phyloP scores from a whole-genome alignment of 371 early-diverging fungal species.

The Rozella allomycis region DNA sequence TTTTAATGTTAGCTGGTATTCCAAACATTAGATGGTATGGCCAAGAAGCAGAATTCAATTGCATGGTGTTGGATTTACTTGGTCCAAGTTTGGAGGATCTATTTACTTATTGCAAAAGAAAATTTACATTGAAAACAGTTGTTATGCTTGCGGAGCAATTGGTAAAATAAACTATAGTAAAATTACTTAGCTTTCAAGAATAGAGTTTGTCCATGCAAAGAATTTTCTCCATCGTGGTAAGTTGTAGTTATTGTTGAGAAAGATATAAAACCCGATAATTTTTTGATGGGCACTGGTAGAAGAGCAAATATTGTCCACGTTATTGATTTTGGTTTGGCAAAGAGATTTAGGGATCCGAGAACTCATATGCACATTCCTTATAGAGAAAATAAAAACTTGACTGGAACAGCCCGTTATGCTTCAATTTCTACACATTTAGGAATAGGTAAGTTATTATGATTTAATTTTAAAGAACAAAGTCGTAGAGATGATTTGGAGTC shows the following conservation, averaged over 20 bases:
- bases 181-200: conserved; percentile 50
- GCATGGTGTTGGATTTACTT: conserved; percentile 97
- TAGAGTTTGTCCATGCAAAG: conserved; percentile 93
- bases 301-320: conserved; percentile 89
- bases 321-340: conserved; percentile 98
- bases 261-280: conserved; percentile 99
- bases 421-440: conserved; percentile 97
- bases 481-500: conserved; percentile 99
- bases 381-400: conserved; percentile 92
- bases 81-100: conserved; percentile 96
- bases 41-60: conserved; percentile 74
- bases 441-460: conserved; percentile 36
- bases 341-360: conserved; percentile 89
- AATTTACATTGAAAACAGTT: conserved; percentile 95
- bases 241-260: no score
- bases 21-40: conserved; percentile 88
- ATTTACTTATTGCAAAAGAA: conserved; percentile 91
- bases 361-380: conserved; percentile 94
- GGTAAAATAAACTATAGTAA: conserved; percentile 28
- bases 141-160: conserved; percentile 92
- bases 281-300: conserved; percentile 89
- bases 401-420: conserved; percentile 98
- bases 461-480: conserved; percentile 58
- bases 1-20: conserved; percentile 43
- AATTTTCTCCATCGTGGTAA: conserved; percentile 49